Evolutionary conservation across 148 eudicot species (phyloP).

Genomic region (Amaranthus palmeri): DNA sequence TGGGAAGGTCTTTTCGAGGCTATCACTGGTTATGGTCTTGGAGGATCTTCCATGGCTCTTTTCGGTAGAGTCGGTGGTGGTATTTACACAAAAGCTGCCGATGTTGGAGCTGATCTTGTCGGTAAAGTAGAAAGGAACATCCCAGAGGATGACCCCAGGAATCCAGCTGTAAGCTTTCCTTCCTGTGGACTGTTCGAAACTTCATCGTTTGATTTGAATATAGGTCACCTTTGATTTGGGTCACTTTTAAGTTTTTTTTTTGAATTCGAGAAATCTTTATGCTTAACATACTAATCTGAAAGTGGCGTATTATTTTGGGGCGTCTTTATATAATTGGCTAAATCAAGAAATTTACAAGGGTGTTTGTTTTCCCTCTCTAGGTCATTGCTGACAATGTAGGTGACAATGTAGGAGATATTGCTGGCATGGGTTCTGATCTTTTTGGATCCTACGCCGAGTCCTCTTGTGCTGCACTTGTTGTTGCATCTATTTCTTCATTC

Average conservation of each 20-base stretch:
- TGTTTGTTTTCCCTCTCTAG: slow-evolving; percentile 27
- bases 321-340: neutral
- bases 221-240: no score
- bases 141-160: slow-evolving; percentile 93
- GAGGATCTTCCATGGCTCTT: slow-evolving; percentile 96
- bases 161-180: slow-evolving; percentile 64
- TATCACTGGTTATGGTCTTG: slow-evolving; percentile 92
- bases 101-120: slow-evolving; percentile 96
- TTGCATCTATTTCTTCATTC: slow-evolving; percentile 87
- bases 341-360: neutral
- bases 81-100: slow-evolving; percentile 91
- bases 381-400: slow-evolving; percentile 98
- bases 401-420: slow-evolving; percentile 96
- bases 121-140: slow-evolving; percentile 91
- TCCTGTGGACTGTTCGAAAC: neutral
- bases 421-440: slow-evolving; percentile 97
- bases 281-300: neutral
- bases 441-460: slow-evolving; percentile 95
- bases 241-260: neutral
- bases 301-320: neutral
- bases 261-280: neutral
- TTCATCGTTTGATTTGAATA: no score
- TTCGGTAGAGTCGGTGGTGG: slow-evolving; percentile 97
- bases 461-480: slow-evolving; percentile 93
- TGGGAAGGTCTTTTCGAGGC: slow-evolving; percentile 95